These are phyloP conservation scores for Rhodotorula mucilaginosa DNA, from an alignment of 1,284 basidiomycete genomes.

Conservation along the genomic window DNA sequence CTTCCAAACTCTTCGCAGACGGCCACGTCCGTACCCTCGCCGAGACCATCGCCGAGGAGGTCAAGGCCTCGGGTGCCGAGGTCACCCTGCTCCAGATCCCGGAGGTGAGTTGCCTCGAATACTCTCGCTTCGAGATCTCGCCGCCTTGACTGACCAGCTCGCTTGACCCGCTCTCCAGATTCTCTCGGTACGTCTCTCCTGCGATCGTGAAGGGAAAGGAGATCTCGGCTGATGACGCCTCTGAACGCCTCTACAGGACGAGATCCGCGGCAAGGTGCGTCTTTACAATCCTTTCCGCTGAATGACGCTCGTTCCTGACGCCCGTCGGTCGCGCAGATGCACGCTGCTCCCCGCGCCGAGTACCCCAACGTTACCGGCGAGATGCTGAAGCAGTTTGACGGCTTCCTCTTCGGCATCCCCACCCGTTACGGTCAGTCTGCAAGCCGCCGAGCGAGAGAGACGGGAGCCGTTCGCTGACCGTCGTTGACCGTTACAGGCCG, in stretches of 20 bases:
- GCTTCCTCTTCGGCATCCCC: conserved; percentile 11
- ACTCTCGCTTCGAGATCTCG: no score
- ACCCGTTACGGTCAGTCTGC: conserved; percentile 1
- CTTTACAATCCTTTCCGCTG: neutral
- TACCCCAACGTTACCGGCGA: conserved; percentile 70
- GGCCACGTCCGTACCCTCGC: conserved; percentile 61
- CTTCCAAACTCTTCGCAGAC: conserved; percentile 20
- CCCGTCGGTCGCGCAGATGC: conserved; percentile 53
- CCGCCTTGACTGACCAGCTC: neutral
- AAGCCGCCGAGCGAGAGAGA: no score
- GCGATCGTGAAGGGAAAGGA: neutral
- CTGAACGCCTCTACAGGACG: conserved; percentile 52
- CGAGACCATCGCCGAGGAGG: conserved; percentile 69
- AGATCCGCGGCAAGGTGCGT: conserved; percentile 61
- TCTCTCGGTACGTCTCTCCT: conserved; percentile 50
- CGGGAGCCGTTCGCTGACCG: neutral
- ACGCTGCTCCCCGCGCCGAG: conserved; percentile 62
- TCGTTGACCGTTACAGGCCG: conserved; percentile 53
- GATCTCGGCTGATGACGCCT: neutral
- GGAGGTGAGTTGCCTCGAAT: conserved; percentile 47
- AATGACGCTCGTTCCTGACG: neutral
- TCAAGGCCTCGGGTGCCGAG: conserved; percentile 67
- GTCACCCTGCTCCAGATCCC: conserved; percentile 33
- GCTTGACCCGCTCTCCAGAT: conserved; percentile 52
- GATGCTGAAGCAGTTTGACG: conserved; percentile 53